Evolutionary conservation across 805 yeast species (phyloP).

Genomic region (Yarrowia deformans): DNA sequence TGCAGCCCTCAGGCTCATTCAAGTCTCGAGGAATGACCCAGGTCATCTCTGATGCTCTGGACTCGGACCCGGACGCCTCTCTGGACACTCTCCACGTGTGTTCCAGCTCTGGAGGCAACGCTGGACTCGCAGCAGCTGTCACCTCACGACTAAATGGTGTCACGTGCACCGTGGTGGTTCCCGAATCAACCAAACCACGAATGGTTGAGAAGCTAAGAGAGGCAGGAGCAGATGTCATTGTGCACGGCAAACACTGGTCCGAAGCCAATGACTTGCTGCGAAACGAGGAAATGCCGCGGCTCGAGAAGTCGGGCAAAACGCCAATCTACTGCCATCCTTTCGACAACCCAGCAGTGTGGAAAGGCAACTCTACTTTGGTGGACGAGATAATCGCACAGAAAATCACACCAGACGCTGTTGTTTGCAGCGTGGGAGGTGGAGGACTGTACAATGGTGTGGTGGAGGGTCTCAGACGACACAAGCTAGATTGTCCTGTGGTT

Average conservation of each 20-base stretch:
- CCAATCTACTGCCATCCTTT: slow-evolving; percentile 89
- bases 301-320: slow-evolving; percentile 56
- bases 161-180: slow-evolving; percentile 68
- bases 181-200: slow-evolving; percentile 56
- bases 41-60: slow-evolving; percentile 58
- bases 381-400: slow-evolving; percentile 65
- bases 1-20: slow-evolving; percentile 91
- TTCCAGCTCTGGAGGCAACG: slow-evolving; percentile 96
- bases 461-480: slow-evolving; percentile 70
- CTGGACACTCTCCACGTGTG: slow-evolving; percentile 54
- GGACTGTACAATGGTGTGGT: slow-evolving; percentile 87
- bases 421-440: slow-evolving; percentile 94
- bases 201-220: slow-evolving; percentile 56
- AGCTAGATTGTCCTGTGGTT: slow-evolving; percentile 52
- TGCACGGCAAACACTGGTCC: slow-evolving; percentile 74
- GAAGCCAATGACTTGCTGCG: slow-evolving; percentile 79
- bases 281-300: slow-evolving; percentile 72
- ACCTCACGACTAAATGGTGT: slow-evolving; percentile 73
- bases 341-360: slow-evolving; percentile 89
- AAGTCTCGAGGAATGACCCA: slow-evolving; percentile 79
- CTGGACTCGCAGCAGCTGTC: slow-evolving; percentile 94
- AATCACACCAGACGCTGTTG: slow-evolving; percentile 68
- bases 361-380: slow-evolving; percentile 94
- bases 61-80: slow-evolving; percentile 47
- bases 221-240: slow-evolving; percentile 62